Evolutionary conservation across 306 rosid genomes (phyloP).

Genomic region (Ochetophila trinervis): DNA sequence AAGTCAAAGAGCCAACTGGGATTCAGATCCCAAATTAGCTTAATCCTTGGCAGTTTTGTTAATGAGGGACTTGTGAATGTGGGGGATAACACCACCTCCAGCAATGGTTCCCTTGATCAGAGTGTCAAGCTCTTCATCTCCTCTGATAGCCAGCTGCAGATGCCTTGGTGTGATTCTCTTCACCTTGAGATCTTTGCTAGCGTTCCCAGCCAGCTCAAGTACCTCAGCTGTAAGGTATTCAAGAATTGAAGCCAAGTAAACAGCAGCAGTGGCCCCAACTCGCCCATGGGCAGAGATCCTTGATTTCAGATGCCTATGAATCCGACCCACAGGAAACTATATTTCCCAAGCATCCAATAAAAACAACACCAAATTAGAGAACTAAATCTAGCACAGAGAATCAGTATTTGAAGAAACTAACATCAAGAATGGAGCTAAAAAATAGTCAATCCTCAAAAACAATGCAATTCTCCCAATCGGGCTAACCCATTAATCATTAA

Average conservation of each 20-base stretch:
- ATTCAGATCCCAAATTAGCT: constrained; percentile 7
- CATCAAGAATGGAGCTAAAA: too few species aligned
- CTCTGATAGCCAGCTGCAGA: constrained; percentile 90
- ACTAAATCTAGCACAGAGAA: background rate
- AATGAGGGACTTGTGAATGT: constrained; percentile 92
- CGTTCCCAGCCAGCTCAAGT: constrained; percentile 93
- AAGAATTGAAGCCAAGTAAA: constrained; percentile 87
- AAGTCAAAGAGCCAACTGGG: constrained; percentile 8
- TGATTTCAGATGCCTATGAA: constrained; percentile 81
- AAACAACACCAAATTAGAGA: background rate
- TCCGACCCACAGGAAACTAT: constrained; percentile 94
- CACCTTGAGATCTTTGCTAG: constrained; percentile 93
- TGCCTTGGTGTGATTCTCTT: constrained; percentile 98
- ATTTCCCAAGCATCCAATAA: constrained; percentile 4
- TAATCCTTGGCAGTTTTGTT: constrained; percentile 91
- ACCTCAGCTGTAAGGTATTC: constrained; percentile 95
- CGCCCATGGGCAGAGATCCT: constrained; percentile 84
- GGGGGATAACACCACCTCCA: constrained; percentile 98
- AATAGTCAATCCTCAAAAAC: too few species aligned
- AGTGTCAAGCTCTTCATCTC: constrained; percentile 97
- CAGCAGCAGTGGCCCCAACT: constrained; percentile 96
- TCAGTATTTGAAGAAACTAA: too few species aligned
- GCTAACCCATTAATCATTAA: too few species aligned
- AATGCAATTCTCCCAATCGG: too few species aligned
- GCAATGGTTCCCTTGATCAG: constrained; percentile 97